Base-by-base conservation (phyloP, 2,329 filamentous ascomycete species). In the Dothideomycetes sp. region DNA sequence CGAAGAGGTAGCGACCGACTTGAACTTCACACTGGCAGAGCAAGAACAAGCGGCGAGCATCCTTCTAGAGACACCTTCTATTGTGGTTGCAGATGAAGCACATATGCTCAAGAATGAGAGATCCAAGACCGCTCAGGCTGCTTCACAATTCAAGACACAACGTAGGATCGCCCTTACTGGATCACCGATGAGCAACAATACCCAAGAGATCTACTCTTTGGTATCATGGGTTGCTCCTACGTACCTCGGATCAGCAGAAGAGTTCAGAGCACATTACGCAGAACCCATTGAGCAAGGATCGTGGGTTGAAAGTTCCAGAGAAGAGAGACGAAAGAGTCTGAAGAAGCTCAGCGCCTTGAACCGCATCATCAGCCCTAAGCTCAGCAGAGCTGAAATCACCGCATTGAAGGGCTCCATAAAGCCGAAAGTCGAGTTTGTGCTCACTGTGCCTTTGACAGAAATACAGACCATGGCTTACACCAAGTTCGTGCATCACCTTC, bases 11-110 rank as follows among this genome's bases (percentile, higher is more conserved):
- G 22, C n/a, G n/a, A n/a, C n/a, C n/a, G n/a, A n/a, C 17, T 18
- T 32, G 10, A 84, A 1, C 76, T 80, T 47, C 77, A 87, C 12
- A 82, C 50, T 52, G 8, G 51, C 55, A n/a, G 49, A 58, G 3
- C 58, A 72, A 27, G 53, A 60, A 3, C 60, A 48, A n/a, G 48
- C 69, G 8, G 55, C 55, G 22, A 52, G 65, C 8, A 61, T 73
- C 19, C 59, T 94, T 5, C 58, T 77, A 1, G 51, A 79, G 3
- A 64, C 68, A 0, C 76, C 87, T 0, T 82, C 73, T 44, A 72
- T 94, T 34, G 78, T 94, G 16, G 63, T 95, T 37, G 84, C 81
- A 1, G 88, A 95, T 52, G 88, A 95, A 59, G 87, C 86, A 0
- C 88, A 95, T 54, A 65, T 60, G 16, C 62, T 94, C 54, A 94